Evolutionary conservation across 768 basidiomycete genomes (phyloP), one percentile per base, ranked within the genome.

Genomic region (Agrocybe pediades): DNA sequence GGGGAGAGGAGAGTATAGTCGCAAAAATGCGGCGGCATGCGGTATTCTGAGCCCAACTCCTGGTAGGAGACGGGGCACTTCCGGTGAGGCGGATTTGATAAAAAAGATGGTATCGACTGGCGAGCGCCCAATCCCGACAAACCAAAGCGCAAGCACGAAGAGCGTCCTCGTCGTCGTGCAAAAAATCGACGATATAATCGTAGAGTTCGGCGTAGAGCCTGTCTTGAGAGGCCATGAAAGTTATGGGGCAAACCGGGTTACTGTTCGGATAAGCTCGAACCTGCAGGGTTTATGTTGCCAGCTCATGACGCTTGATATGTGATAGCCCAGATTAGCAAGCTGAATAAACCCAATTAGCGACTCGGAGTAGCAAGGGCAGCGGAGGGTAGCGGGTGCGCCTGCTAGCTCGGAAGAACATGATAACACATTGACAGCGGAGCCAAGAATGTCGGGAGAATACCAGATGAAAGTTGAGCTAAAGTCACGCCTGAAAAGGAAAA

Each of bases 181-280:
- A 49, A 49, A 67, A 68, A 25, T 63, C 65, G 49, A 70, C 65
- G 36, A 70, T 66, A 49, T 63, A 54, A 49, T 64, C 64, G 46
- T 63, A 59, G 41, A 69, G 59, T 42, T 69, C 68, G 45, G 52
- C 49, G 41, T 45, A 56, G 21, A 64, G 55, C 36, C 33, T 56
- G 20, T 63, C 60, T 48, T 47, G 26, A 23, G 43, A 13, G 23
- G n/a, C 33, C 48, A 54, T 56, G 48, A 30, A 21, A 20, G 55
- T 54, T 27, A 41, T 25, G 49, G 45, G 41, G 27, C 17, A 49
- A 39, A 17, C 33, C 9, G 41, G 41, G 25, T 40, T 29, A 26
- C 23, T 49, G 21, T 17, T 47, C 13, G 33, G 53, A 51, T 9
- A 30, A 36, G 19, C 36, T n/a, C 41, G 36, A 27, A 25, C 33